Evolutionary conservation across 441 rosid genomes (phyloP).

Genomic region (Arabidopsis hybrid): DNA sequence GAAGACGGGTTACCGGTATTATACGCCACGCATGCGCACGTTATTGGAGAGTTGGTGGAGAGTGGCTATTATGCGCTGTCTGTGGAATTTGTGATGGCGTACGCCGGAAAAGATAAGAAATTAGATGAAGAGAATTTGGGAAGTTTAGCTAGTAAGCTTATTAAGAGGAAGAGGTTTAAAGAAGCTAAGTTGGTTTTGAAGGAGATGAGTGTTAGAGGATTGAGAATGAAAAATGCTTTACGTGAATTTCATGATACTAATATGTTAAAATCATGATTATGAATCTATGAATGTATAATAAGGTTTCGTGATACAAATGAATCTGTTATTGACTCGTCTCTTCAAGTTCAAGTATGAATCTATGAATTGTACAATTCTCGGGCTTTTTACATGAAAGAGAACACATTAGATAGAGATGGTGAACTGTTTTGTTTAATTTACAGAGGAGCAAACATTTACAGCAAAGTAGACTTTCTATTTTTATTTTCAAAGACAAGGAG

Average conservation of each 20-base stretch:
- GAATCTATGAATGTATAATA: neutral
- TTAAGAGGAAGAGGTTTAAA: constrained; percentile 42
- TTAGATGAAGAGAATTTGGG: constrained; percentile 65
- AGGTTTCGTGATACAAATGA: too few species aligned
- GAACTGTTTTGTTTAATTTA: constrained; percentile 33
- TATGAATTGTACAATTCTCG: neutral
- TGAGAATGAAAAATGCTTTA: constrained; percentile 54
- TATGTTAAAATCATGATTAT: constrained; percentile 5
- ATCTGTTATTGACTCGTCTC: too few species aligned
- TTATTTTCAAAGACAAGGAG: constrained; percentile 27
- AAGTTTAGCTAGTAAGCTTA: constrained; percentile 56
- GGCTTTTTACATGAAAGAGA: constrained; percentile 5
- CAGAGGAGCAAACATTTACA: constrained; percentile 35
- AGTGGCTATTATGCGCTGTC: constrained; percentile 53
- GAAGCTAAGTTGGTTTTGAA: constrained; percentile 59
- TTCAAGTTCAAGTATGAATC: neutral
- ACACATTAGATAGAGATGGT: constrained; percentile 20
- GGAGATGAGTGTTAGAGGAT: constrained; percentile 61
- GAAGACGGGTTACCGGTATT: constrained; percentile 53
- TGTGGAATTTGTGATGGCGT: constrained; percentile 63
- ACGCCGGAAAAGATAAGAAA: constrained; percentile 52
- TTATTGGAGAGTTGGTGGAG: constrained; percentile 55
- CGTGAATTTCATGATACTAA: constrained; percentile 43
- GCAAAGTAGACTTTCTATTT: neutral
- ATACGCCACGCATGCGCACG: constrained; percentile 63